phyloP scores from a whole-genome alignment of 495 filamentous ascomycete genomes.

The Daldinia concentrica region DNA sequence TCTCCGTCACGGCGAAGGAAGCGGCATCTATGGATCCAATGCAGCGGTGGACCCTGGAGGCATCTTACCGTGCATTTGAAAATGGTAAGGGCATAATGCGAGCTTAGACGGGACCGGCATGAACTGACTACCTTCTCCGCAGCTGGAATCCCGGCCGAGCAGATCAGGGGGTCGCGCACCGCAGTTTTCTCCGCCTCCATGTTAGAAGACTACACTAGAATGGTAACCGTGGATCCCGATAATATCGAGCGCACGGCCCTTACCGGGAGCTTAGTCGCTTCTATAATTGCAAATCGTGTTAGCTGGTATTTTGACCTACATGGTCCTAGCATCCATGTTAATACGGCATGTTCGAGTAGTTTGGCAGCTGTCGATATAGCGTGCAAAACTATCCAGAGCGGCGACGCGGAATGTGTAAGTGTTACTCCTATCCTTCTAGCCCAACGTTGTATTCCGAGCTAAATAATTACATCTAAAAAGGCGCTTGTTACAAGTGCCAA shows the following conservation, averaged over 20 bases:
- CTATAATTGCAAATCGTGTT: conserved; percentile 14
- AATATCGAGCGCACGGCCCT: not conserved
- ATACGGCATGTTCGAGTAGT: conserved; percentile 73
- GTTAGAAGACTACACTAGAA: conserved; percentile 37
- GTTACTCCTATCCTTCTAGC: not conserved
- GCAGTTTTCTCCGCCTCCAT: conserved; percentile 36
- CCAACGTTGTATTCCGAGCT: not conserved
- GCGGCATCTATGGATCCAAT: conserved; percentile 51
- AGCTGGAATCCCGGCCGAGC: conserved; percentile 43
- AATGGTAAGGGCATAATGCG: conserved; percentile 32
- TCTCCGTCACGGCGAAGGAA: conserved; percentile 62
- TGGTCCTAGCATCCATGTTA: conserved; percentile 38
- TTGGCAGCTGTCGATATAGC: conserved; percentile 68
- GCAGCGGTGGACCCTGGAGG: conserved; percentile 56
- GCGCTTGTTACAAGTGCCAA: conserved; percentile 21
- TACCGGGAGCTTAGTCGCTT: conserved; percentile 4
- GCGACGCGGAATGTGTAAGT: conserved; percentile 41
- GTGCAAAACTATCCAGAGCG: conserved; percentile 74
- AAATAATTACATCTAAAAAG: conserved; percentile 5
- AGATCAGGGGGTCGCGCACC: conserved; percentile 28
- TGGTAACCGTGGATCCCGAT: conserved; percentile 35
- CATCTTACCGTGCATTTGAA: conserved; percentile 62
- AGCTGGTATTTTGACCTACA: conserved; percentile 32
- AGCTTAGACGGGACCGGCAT: not conserved
- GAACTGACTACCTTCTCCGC: conserved; percentile 1